Conservation (phyloP, 768 basidiomycete species). For the Amanita polypyramis region DNA sequence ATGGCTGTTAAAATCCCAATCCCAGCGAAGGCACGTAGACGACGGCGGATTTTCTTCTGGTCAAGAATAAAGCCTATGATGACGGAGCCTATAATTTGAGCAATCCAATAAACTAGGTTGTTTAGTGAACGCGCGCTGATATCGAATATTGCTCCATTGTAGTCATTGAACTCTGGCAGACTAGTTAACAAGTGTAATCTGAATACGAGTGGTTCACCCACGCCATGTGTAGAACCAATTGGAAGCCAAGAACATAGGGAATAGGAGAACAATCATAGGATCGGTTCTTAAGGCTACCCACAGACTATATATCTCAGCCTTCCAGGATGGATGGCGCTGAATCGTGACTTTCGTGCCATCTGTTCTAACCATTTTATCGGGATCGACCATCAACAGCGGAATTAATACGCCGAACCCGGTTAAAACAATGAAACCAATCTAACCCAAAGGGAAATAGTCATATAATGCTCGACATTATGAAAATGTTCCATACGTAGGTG, state of each 20-base stretch:
- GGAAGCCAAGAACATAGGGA: conserved; percentile 80
- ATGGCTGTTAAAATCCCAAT: conserved; percentile 53
- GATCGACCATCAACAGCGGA: conserved; percentile 63
- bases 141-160: conserved; percentile 71
- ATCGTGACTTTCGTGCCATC: conserved; percentile 62
- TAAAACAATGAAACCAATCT: conserved; percentile 72
- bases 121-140: conserved; percentile 72
- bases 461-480: neutral
- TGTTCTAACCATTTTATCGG: conserved; percentile 59
- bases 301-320: conserved; percentile 58
- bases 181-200: conserved; percentile 1
- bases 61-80: conserved; percentile 65
- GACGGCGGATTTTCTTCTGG: conserved; percentile 40
- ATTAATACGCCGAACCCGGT: conserved; percentile 58
- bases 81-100: conserved; percentile 69
- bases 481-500: conserved; percentile 51
- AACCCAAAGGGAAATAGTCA: conserved; percentile 5
- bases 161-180: conserved; percentile 62
- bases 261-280: conserved; percentile 60
- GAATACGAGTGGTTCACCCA: conserved; percentile 21
- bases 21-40: conserved; percentile 60
- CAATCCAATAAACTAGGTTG: conserved; percentile 69
- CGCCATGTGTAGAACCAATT: conserved; percentile 88
- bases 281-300: conserved; percentile 61
- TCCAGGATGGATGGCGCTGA: conserved; percentile 68